phyloP scores from a whole-genome alignment of 2,329 filamentous ascomycete species.

The Corynespora cassiicola region DNA sequence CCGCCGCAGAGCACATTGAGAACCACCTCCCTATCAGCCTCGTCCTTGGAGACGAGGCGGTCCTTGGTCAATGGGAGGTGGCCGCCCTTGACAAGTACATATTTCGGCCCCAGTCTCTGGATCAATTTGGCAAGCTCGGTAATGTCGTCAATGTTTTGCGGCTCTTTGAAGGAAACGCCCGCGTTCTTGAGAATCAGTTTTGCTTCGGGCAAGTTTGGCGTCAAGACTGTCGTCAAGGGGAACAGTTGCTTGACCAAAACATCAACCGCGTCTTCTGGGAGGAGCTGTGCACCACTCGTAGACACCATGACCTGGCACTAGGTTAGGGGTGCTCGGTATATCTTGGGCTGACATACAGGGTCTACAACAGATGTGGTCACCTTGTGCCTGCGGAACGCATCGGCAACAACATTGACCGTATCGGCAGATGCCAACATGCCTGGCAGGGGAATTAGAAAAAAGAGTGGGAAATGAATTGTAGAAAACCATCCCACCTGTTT shows the following conservation, averaged over 20 bases:
- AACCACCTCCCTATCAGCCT: slow-evolving; percentile 69
- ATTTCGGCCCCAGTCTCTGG: slow-evolving; percentile 73
- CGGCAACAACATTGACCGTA: slow-evolving; percentile 72
- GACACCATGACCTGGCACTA: slow-evolving; percentile 79
- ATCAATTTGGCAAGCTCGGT: slow-evolving; percentile 72
- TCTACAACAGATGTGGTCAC: slow-evolving; percentile 72
- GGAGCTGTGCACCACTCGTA: slow-evolving; percentile 75
- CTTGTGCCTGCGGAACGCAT: slow-evolving; percentile 65
- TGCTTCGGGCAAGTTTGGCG: slow-evolving; percentile 81
- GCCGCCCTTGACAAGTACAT: slow-evolving; percentile 88
- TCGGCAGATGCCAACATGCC: slow-evolving; percentile 82
- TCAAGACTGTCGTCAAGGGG: slow-evolving; percentile 71
- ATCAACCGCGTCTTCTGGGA: slow-evolving; percentile 69
- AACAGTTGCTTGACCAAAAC: slow-evolving; percentile 67
- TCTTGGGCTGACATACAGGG: slow-evolving; percentile 62
- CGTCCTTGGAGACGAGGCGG: slow-evolving; percentile 62
- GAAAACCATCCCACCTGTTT: slow-evolving; percentile 69
- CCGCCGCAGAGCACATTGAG: slow-evolving; percentile 79
- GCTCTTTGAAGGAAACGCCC: slow-evolving; percentile 52
- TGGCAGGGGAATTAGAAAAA: slow-evolving; percentile 44
- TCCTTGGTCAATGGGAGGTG: slow-evolving; percentile 79
- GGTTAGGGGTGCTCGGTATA: background rate
- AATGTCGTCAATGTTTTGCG: slow-evolving; percentile 69
- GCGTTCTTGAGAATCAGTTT: slow-evolving; percentile 66
- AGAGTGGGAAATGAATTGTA: background rate